These are phyloP conservation scores for Schwanniomyces yamadae DNA, from an alignment of 805 yeast genomes.

Conservation along the genomic window DNA sequence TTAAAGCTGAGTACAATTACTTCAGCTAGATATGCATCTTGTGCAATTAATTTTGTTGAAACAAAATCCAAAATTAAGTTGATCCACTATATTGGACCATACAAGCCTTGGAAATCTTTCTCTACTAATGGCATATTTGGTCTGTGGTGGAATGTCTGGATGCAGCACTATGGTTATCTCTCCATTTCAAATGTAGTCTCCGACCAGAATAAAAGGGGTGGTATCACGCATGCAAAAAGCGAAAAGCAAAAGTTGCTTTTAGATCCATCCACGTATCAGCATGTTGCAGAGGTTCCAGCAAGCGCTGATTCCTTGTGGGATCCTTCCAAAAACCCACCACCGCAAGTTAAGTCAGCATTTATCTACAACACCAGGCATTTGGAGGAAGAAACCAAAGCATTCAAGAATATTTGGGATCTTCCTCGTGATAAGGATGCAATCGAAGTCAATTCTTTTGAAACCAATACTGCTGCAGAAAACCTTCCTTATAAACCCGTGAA, in stretches of 20 bases:
- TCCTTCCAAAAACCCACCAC: slow-evolving; percentile 45
- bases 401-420: slow-evolving; percentile 29
- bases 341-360: no score
- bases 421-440: slow-evolving; percentile 4
- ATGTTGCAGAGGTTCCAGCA: slow-evolving; percentile 4
- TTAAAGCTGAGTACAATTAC: no score
- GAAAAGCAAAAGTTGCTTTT: neutral
- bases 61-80: slow-evolving; percentile 40
- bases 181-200: slow-evolving; percentile 19
- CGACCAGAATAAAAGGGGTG: neutral
- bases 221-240: neutral
- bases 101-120: slow-evolving; percentile 52
- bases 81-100: slow-evolving; percentile 66
- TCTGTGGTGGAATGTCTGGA: slow-evolving; percentile 44
- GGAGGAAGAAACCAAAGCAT: slow-evolving; percentile 5
- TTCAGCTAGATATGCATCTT: slow-evolving; percentile 14
- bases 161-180: slow-evolving; percentile 24
- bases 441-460: slow-evolving; percentile 2
- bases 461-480: neutral
- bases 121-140: slow-evolving; percentile 17
- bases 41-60: slow-evolving; percentile 18
- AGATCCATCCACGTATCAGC: neutral
- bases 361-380: no score
- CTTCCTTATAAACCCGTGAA: slow-evolving; percentile 1
- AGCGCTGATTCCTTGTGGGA: slow-evolving; percentile 39